Evolutionary conservation across 2,329 filamentous ascomycete genomes (phyloP).

Genomic region (Chaetomium sp.): DNA sequence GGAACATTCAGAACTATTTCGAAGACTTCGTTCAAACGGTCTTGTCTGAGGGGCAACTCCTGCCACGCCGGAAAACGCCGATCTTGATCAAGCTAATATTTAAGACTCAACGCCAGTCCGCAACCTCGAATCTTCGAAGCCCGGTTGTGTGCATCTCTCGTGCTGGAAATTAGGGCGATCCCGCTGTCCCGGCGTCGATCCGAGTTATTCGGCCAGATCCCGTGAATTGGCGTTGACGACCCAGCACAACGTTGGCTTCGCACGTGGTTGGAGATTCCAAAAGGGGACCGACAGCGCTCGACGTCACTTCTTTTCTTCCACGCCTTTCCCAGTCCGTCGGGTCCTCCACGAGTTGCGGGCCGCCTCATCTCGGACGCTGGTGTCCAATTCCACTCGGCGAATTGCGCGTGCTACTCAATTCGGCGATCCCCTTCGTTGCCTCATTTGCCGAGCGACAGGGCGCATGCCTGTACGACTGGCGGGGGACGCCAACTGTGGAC

Average conservation of each 20-base stretch:
- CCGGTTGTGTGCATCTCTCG: slow-evolving; percentile 19
- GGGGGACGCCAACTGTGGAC: neutral
- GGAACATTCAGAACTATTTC: neutral
- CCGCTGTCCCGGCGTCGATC: slow-evolving; percentile 16
- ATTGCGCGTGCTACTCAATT: slow-evolving; percentile 14
- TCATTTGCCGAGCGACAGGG: slow-evolving; percentile 18
- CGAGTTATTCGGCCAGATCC: slow-evolving; percentile 6
- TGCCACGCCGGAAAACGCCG: neutral
- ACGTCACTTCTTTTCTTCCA: too few relatives aligned
- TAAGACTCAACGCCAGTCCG: slow-evolving; percentile 17
- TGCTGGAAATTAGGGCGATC: slow-evolving; percentile 19
- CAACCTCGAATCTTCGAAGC: slow-evolving; percentile 14
- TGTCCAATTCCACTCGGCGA: slow-evolving; percentile 16
- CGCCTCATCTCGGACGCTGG: slow-evolving; percentile 13
- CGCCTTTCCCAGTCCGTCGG: slow-evolving; percentile 8
- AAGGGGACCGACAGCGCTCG: neutral
- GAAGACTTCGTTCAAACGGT: slow-evolving; percentile 2
- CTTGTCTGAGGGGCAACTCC: neutral
- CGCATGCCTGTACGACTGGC: slow-evolving; percentile 13
- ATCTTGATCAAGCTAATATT: slow-evolving; percentile 22
- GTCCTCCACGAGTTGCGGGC: neutral
- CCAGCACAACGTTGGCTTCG: slow-evolving; percentile 11
- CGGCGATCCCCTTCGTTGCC: slow-evolving; percentile 11
- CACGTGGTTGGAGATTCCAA: slow-evolving; percentile 5
- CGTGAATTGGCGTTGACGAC: too few relatives aligned